Conservation (phyloP, 169 alveolate species). For the Eimeria brunetti region DNA sequence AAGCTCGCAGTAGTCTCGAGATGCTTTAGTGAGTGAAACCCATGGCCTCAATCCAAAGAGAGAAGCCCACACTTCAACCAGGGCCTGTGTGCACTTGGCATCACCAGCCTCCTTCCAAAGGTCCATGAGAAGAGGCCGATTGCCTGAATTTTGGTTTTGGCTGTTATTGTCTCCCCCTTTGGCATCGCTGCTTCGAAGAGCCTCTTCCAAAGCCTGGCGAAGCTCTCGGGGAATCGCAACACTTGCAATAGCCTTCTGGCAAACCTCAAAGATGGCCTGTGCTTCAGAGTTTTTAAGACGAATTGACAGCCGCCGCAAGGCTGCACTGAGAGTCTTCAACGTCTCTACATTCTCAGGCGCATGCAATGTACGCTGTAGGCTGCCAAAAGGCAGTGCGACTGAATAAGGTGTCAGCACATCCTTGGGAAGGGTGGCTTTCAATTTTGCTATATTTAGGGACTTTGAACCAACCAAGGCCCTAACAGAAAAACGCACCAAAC, state of each 20-base stretch:
- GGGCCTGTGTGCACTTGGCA: conserved; percentile 68
- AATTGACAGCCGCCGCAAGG: conserved; percentile 71
- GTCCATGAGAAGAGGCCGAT: conserved; percentile 76
- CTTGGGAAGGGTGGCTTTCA: conserved; percentile 11
- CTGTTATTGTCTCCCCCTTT: neutral
- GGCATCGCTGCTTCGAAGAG: conserved; percentile 32
- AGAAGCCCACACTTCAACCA: conserved; percentile 82
- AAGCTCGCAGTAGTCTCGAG: conserved; percentile 82
- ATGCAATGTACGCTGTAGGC: conserved; percentile 83
- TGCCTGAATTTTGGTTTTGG: neutral
- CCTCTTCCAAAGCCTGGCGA: conserved; percentile 35
- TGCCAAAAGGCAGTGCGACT: conserved; percentile 83
- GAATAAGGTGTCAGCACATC: conserved; percentile 80
- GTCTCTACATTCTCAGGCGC: conserved; percentile 78
- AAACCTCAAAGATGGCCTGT: conserved; percentile 78
- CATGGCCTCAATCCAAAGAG: conserved; percentile 84
- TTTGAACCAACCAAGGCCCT: conserved; percentile 77
- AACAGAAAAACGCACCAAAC: neutral
- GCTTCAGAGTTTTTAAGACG: conserved; percentile 80
- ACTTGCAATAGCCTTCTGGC: conserved; percentile 73
- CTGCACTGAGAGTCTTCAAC: conserved; percentile 64
- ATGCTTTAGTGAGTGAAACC: conserved; percentile 82
- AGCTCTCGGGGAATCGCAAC: conserved; percentile 76
- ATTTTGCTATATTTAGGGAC: conserved; percentile 52
- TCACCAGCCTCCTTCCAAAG: conserved; percentile 80